Percentiles rank a stretch among this genome's conserved stretches.
Evolutionary conservation across 2,329 filamentous ascomycete genomes (phyloP).

Genomic region (Claviceps sp.): DNA sequence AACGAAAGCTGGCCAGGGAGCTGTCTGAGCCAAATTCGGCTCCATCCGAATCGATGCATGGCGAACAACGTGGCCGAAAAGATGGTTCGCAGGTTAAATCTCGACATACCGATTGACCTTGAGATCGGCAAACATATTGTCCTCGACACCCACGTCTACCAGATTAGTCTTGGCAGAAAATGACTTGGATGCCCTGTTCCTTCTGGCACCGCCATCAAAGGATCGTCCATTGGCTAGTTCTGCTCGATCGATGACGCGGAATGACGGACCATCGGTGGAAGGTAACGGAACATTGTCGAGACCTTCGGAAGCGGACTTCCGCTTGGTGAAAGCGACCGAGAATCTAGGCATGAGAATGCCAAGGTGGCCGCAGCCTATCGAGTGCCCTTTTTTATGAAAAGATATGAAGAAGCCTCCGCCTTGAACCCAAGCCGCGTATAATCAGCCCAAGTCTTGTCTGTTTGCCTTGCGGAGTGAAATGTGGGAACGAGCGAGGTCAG

Average conservation of each 20-base stretch:
- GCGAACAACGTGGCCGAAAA: too few species aligned
- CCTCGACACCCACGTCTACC: conserved; percentile 32
- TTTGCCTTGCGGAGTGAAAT: neutral
- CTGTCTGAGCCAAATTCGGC: too few species aligned
- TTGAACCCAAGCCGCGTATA: neutral
- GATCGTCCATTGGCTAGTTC: conserved; percentile 31
- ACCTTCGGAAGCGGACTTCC: conserved; percentile 45
- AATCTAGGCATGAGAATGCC: conserved; percentile 47
- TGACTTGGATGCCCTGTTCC: conserved; percentile 24
- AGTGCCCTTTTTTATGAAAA: neutral
- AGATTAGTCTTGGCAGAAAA: conserved; percentile 25
- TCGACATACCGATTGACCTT: conserved; percentile 41
- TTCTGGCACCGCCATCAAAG: conserved; percentile 35
- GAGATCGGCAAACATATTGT: conserved; percentile 45
- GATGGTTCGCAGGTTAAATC: neutral
- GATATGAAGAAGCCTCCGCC: neutral
- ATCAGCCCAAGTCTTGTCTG: neutral
- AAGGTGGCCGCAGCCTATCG: conserved; percentile 7
- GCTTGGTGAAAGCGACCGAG: conserved; percentile 43
- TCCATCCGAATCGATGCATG: conserved; percentile 1
- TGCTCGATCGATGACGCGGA: conserved; percentile 43
- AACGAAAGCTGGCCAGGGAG: too few species aligned
- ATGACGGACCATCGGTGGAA: conserved; percentile 35
- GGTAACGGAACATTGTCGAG: conserved; percentile 35
- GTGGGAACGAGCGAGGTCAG: neutral